phyloP scores from a whole-genome alignment of 225 moss, liverwort and hornwort species.

The Marchantia polymorpha region DNA sequence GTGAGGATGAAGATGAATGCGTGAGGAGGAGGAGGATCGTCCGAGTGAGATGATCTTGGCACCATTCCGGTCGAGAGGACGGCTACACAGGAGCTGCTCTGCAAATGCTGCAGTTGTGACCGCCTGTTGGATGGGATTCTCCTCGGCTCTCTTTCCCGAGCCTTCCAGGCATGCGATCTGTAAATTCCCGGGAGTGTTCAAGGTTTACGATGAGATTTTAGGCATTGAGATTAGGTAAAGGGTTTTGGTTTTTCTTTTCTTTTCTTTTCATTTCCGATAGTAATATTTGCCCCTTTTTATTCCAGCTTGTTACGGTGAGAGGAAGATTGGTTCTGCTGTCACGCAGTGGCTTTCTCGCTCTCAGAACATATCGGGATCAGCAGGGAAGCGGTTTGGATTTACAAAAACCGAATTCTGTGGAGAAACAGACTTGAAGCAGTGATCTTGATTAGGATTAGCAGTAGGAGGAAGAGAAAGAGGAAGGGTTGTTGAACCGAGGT shows the following conservation, averaged over 20 bases:
- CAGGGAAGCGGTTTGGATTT: background rate
- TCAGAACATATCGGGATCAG: background rate
- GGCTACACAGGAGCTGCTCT: too few species aligned
- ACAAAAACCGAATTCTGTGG: background rate
- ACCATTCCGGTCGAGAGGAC: background rate
- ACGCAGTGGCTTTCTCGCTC: background rate
- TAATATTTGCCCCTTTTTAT: too few species aligned
- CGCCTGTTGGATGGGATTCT: background rate
- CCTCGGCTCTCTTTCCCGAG: background rate
- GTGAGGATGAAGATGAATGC: background rate
- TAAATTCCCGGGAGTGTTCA: too few species aligned
- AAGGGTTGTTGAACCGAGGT: background rate
- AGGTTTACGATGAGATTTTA: background rate
- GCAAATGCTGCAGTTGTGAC: background rate
- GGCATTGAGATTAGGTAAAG: slow-evolving; percentile 5
- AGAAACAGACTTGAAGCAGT: background rate
- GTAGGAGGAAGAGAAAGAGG: background rate
- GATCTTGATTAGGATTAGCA: background rate
- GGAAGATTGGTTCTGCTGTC: background rate
- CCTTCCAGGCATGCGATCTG: background rate
- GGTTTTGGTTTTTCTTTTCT: background rate
- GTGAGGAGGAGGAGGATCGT: background rate
- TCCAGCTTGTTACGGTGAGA: background rate
- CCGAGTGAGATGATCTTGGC: background rate
- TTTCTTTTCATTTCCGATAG: background rate